Percentiles rank a stretch among this genome's conserved stretches.
Conservation (phyloP, 257 asterid genomes). For the Paulownia fortunei region DNA sequence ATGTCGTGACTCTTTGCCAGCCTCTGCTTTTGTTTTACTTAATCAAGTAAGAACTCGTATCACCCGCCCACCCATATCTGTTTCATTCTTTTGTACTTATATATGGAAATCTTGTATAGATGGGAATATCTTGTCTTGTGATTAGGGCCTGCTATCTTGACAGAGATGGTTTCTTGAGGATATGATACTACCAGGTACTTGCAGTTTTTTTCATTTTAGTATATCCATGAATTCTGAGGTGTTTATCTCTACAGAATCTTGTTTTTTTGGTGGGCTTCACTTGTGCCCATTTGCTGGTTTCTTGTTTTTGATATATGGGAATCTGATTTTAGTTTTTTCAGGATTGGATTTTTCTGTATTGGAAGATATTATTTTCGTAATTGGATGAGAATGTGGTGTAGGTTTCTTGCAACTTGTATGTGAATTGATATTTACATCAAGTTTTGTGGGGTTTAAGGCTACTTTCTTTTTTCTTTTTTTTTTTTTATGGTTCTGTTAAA, state of each 20-base stretch:
- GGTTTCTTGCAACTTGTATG: conserved; percentile 47
- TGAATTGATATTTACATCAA: conserved; percentile 33
- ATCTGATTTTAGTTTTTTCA: conserved; percentile 8
- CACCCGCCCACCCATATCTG: neutral
- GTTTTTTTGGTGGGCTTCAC: conserved; percentile 17
- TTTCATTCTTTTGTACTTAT: neutral
- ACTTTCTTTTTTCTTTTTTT: neutral
- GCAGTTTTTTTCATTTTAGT: neutral
- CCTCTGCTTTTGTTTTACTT: conserved; percentile 19
- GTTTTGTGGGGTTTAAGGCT: conserved; percentile 29
- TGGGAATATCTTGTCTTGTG: conserved; percentile 30
- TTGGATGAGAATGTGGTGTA: conserved; percentile 55
- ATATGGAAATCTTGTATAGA: conserved; percentile 23
- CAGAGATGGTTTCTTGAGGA: conserved; percentile 34
- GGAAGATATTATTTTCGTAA: conserved; percentile 27
- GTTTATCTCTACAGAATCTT: conserved; percentile 20
- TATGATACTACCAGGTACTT: conserved; percentile 26
- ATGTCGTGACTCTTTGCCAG: conserved; percentile 11
- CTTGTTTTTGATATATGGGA: conserved; percentile 1
- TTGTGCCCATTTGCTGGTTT: conserved; percentile 1
- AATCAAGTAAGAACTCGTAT: conserved; percentile 12
- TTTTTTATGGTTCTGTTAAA: neutral
- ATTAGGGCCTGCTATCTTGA: conserved; percentile 15
- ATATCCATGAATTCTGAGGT: conserved; percentile 9
- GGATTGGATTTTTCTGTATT: conserved; percentile 26